phyloP scores from a whole-genome alignment of 2,329 filamentous ascomycete genomes.

The Colletotrichum endophyticum region DNA sequence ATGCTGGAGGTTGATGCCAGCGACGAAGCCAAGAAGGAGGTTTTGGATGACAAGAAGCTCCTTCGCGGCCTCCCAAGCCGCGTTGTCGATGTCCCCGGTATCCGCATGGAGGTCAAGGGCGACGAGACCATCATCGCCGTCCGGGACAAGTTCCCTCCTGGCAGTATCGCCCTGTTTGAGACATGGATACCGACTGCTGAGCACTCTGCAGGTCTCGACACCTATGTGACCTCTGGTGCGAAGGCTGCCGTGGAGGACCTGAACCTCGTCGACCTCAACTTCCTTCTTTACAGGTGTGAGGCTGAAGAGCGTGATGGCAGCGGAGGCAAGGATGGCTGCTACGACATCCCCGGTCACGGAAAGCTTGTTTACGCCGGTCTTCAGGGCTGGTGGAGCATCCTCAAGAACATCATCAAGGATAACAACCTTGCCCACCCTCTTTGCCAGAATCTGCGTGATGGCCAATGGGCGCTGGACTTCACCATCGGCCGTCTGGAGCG shows the following conservation, averaged over 20 bases:
- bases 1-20: constrained; percentile 86
- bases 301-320: constrained; percentile 84
- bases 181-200: constrained; percentile 93
- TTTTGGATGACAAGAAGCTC: constrained; percentile 70
- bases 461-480: constrained; percentile 92
- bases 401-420: constrained; percentile 82
- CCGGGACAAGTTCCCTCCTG: constrained; percentile 84
- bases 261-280: constrained; percentile 85
- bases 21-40: constrained; percentile 68
- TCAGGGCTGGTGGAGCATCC: constrained; percentile 97
- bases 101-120: constrained; percentile 73
- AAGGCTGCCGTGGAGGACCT: constrained; percentile 78
- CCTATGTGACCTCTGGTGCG: constrained; percentile 82
- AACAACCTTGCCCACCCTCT: constrained; percentile 94
- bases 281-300: constrained; percentile 88
- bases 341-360: constrained; percentile 83
- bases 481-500: constrained; percentile 79
- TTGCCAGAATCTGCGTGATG: constrained; percentile 89
- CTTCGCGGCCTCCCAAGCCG: constrained; percentile 85
- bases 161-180: constrained; percentile 93
- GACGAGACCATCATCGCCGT: constrained; percentile 82
- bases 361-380: constrained; percentile 91
- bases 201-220: constrained; percentile 82
- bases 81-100: constrained; percentile 75
- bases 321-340: constrained; percentile 82